Evolutionary conservation across 1,284 basidiomycete species (phyloP), one percentile per base, ranked within the genome.

Genomic region (Naganishia cerealis): DNA sequence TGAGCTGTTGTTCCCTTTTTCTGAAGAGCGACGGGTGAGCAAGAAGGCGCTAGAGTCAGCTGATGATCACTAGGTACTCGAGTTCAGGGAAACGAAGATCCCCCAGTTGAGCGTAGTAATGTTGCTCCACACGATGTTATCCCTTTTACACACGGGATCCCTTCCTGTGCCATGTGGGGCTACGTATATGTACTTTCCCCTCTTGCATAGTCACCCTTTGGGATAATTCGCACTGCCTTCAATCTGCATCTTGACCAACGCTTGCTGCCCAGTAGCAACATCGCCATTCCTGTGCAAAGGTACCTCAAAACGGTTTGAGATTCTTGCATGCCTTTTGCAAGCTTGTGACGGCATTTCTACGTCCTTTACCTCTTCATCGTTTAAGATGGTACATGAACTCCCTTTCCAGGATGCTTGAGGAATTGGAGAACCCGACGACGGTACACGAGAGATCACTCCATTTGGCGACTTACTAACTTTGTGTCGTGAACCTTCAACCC

Each of bases 151-250:
- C 24, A 50, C 46, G 46, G 46, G 21, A 50, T 21, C 46, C 46
- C 46, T 50, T 50, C 21, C n/a, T 1, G n/a, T 50, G n/a, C n/a
- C 10, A n/a, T 50, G 46, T 9, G 46, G 13, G 46, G 3, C 46
- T n/a, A 50, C n/a, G 46, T 50, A 50, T 50, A 50, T 50, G 46
- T 50, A 50, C 46, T 50, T 24, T 50, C 21, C 21, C 46, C 46
- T 50, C 46, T 50, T 8, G 12, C 15, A 24, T 9, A 21, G 46
- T 21, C 46, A 50, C 46, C 46, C 46, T 50, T 50, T 50, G 21
- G 46, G 10, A 33, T 6, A 33, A 50, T 2, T 15, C 43, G 46
- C 46, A 50, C 46, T n/a, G 46, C 46, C 46, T 50, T 13, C 21
- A 10, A 24, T n/a, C 46, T 6, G 13, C 21, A 2, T 50, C 46